phyloP scores from a whole-genome alignment of 305 asterid genomes.

The Rubia tinctorum region DNA sequence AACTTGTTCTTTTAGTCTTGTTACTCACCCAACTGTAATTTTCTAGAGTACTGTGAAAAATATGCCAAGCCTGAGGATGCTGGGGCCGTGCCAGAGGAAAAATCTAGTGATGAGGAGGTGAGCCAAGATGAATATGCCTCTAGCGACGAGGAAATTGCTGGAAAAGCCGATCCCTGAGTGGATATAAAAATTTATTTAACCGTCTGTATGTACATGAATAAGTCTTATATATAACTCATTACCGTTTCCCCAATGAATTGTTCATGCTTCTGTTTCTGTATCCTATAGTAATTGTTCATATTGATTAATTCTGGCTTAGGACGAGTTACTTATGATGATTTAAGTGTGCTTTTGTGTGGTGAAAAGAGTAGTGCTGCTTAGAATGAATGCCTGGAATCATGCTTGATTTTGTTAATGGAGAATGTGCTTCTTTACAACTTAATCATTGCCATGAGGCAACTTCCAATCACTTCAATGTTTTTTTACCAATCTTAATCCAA shows the following conservation, averaged over 20 bases:
- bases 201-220: constrained; percentile 55
- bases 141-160: constrained; percentile 71
- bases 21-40: background rate
- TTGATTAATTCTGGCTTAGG: constrained; percentile 16
- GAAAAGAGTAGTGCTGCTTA: background rate
- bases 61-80: constrained; percentile 75
- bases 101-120: constrained; percentile 71
- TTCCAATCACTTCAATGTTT: no score
- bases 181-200: constrained; percentile 24
- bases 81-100: constrained; percentile 67
- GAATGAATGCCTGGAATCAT: background rate
- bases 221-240: constrained; percentile 24
- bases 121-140: constrained; percentile 68
- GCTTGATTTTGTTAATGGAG: background rate
- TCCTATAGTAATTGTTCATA: no score
- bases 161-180: constrained; percentile 64
- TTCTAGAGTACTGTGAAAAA: constrained; percentile 49
- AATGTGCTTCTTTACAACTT: no score
- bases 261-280: constrained; percentile 15
- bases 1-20: background rate
- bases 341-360: background rate
- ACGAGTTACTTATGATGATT: background rate
- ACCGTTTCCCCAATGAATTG: constrained; percentile 27
- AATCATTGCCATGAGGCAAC: no score
- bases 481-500: no score